phyloP scores from a whole-genome alignment of 345 rosid species.

The Tarenaya hassleriana region DNA sequence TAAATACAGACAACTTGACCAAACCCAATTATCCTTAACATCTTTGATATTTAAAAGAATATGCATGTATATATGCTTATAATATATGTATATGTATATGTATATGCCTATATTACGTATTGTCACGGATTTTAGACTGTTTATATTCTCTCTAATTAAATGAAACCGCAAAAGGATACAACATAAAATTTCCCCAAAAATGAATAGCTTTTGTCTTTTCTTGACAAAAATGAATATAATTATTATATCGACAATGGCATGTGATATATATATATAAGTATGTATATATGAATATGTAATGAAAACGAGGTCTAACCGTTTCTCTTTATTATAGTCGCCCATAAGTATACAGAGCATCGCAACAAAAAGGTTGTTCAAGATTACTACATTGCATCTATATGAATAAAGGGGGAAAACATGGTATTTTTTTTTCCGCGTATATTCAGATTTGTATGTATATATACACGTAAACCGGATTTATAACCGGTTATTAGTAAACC shows the following conservation, averaged over 20 bases:
- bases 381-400: constrained; percentile 1
- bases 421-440: neutral
- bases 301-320: constrained; percentile 35
- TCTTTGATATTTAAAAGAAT: too few species aligned
- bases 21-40: too few species aligned
- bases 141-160: neutral
- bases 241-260: too few species aligned
- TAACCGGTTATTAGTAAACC: constrained; percentile 26
- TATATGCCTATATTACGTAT: too few species aligned
- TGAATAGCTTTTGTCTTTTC: neutral
- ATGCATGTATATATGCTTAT: too few species aligned
- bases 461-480: constrained; percentile 27
- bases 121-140: too few species aligned
- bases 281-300: constrained; percentile 18
- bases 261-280: too few species aligned
- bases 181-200: neutral
- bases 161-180: neutral
- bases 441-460: constrained; percentile 15
- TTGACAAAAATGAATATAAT: too few species aligned
- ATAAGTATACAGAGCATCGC: constrained; percentile 25
- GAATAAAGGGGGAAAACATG: constrained; percentile 17
- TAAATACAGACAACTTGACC: too few species aligned
- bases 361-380: constrained; percentile 18
- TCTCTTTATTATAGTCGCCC: constrained; percentile 15
- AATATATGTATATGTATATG: too few species aligned